Base-by-base conservation (phyloP, 2,329 filamentous ascomycete genomes). In the Rhinocladiella mackenziei region DNA sequence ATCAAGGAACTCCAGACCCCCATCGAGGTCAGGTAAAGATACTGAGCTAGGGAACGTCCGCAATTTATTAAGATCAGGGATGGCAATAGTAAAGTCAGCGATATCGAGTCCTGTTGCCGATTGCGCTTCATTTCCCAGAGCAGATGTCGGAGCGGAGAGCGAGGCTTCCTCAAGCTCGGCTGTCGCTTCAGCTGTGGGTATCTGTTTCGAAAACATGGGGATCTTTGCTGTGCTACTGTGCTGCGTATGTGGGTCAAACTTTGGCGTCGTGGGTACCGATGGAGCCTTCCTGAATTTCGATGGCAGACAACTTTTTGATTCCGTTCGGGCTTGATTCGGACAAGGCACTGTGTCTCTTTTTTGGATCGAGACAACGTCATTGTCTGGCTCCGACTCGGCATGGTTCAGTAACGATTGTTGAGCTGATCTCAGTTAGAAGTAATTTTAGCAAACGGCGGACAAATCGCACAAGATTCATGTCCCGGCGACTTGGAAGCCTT, bases 1-100 rank as follows among this genome's bases (percentile, higher is more conserved):
- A 15, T 51, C 44, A 9, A 51, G 48, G 19, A 51, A 48, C n/a
- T 48, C 48, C 22, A 50, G 32, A 26, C 47, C 50, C 7, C 42
- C 48, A 22, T 50, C 44, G 9, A 48, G 39, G 23, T 50, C 47
- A n/a, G 47, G 47, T 23, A 50, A 31, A 28, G 47, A 43, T 4
- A 50, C 43, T 15, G 47, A 46, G 14, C 37, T 50, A 5, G 47
- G 47, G 23, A 50, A 50, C 9, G 47, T 50, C 17, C 47, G 47
- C 43, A 50, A 46, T 31, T 46, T 45, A 20, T 50, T 43, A n/a
- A 50, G 38, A 10, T 50, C 43, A 9, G 42, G 43, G 5, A 50
- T 40, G n/a, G 30, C 26, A 13, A 45, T 26, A 20, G 19, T 38
- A 28, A 46, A 46, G 19, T 50, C 39, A 20, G 43, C 34, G n/a